Evolutionary conservation across 2,329 filamentous ascomycete species (phyloP).

Genomic region (Teratosphaeria pseudoeucalypti): DNA sequence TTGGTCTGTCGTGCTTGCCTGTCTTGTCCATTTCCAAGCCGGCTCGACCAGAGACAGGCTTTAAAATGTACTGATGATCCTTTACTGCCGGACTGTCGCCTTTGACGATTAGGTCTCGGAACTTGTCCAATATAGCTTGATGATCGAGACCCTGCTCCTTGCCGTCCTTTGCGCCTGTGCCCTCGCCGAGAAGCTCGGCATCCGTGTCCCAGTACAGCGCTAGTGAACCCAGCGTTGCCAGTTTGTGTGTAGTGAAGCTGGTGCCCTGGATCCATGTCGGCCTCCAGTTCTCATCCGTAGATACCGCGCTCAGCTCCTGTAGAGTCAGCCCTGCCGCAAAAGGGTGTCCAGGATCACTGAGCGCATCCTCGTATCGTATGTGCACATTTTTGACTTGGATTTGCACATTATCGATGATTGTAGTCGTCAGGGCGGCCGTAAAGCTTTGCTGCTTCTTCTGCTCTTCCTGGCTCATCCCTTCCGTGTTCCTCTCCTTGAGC

Average conservation of each 20-base stretch:
- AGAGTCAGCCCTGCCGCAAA: slow-evolving; percentile 88
- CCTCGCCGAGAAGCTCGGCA: slow-evolving; percentile 68
- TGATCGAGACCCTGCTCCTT: slow-evolving; percentile 56
- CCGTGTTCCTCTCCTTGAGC: slow-evolving; percentile 81
- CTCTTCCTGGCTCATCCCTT: slow-evolving; percentile 88
- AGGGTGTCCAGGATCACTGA: slow-evolving; percentile 87
- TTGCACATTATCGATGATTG: slow-evolving; percentile 97
- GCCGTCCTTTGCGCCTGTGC: slow-evolving; percentile 57
- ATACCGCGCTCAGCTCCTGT: slow-evolving; percentile 93
- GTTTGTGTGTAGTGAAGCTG: slow-evolving; percentile 74
- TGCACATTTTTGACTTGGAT: slow-evolving; percentile 98
- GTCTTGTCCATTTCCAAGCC: slow-evolving; percentile 94
- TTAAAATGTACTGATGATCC: slow-evolving; percentile 85
- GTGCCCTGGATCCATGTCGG: slow-evolving; percentile 92
- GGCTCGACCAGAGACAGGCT: slow-evolving; percentile 88
- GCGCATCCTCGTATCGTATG: slow-evolving; percentile 93
- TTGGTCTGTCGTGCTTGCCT: slow-evolving; percentile 65
- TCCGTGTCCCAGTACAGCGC: slow-evolving; percentile 99
- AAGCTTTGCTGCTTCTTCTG: slow-evolving; percentile 98
- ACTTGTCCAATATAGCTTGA: slow-evolving; percentile 63
- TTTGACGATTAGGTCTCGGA: slow-evolving; percentile 70
- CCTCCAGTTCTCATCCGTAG: slow-evolving; percentile 88
- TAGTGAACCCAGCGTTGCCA: slow-evolving; percentile 79
- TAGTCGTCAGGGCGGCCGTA: slow-evolving; percentile 85
- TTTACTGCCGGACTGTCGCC: slow-evolving; percentile 47